Conservation (phyloP, 345 rosid species). For the Eutrema japonicum region DNA sequence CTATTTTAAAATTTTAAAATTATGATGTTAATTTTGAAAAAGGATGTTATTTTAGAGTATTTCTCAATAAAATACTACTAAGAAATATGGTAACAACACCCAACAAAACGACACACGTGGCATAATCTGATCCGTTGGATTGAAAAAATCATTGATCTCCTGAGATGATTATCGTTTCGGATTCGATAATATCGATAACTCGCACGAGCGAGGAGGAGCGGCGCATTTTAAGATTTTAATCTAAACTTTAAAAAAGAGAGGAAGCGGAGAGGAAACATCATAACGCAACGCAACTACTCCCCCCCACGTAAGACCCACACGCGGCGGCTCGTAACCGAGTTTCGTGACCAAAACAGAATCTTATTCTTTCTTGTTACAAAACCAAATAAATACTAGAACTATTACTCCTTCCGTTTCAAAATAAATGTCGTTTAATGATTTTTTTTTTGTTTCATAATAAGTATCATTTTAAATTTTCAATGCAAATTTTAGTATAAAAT, state of each 20-base stretch:
- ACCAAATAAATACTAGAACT: not conserved
- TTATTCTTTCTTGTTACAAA: not conserved
- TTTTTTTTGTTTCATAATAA: no score
- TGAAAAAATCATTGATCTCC: not conserved
- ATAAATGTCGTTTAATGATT: no score
- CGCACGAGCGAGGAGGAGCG: not conserved
- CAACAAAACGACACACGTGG: not conserved
- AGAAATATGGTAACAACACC: not conserved
- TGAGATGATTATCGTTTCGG: not conserved
- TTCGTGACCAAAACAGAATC: slow-evolving; percentile 23
- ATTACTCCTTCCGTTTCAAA: not conserved
- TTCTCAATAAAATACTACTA: no score
- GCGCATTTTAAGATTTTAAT: not conserved
- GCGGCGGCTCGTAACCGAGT: slow-evolving; percentile 30
- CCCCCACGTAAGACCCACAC: slow-evolving; percentile 12
- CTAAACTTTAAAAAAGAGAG: not conserved
- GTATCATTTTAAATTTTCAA: no score
- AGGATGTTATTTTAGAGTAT: no score
- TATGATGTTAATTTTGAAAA: no score
- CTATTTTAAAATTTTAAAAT: no score
- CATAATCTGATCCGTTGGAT: not conserved
- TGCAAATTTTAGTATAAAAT: no score
- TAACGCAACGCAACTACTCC: slow-evolving; percentile 18
- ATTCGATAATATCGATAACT: not conserved
- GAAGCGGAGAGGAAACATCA: slow-evolving; percentile 22